Evolutionary conservation across 2,329 filamentous ascomycete genomes (phyloP).

Genomic region (Hypoxylon sp.): DNA sequence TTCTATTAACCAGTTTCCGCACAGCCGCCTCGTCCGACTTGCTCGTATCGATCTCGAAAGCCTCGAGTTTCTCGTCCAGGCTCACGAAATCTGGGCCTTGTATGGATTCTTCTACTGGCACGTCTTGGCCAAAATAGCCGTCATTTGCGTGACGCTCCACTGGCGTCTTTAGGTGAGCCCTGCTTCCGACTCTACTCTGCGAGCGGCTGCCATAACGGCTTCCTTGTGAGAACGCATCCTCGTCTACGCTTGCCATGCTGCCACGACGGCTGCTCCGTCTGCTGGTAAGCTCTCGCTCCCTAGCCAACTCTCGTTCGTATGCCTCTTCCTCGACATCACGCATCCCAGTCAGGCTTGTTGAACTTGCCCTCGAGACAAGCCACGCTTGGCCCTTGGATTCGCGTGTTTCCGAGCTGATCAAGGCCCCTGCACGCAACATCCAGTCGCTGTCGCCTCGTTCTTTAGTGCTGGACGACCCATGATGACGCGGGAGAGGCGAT

Average conservation of each 20-base stretch:
- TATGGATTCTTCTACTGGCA: constrained; percentile 50
- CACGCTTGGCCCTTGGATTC: constrained; percentile 79
- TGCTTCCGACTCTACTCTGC: constrained; percentile 61
- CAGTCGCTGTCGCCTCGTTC: constrained; percentile 72
- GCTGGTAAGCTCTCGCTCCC: constrained; percentile 65
- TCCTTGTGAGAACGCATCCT: constrained; percentile 57
- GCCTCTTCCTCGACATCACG: constrained; percentile 67
- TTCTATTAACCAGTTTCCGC: constrained; percentile 68
- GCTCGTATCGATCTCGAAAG: constrained; percentile 65
- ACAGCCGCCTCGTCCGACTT: constrained; percentile 72
- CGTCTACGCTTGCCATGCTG: constrained; percentile 59
- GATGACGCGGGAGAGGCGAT: constrained; percentile 51
- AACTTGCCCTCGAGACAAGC: constrained; percentile 76
- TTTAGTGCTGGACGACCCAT: constrained; percentile 50
- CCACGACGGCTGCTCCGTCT: constrained; percentile 64
- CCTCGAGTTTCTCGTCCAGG: constrained; percentile 71
- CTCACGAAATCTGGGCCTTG: constrained; percentile 74
- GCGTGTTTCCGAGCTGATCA: constrained; percentile 73
- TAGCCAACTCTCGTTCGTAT: constrained; percentile 66
- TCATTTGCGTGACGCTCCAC: constrained; percentile 59
- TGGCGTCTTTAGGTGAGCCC: constrained; percentile 62
- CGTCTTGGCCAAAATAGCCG: constrained; percentile 60
- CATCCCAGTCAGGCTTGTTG: constrained; percentile 71
- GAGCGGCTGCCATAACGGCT: constrained; percentile 66
- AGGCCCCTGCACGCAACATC: constrained; percentile 73